A percentile compares a stretch with the other conserved stretches of the same genome.
Evolutionary conservation across 805 yeast genomes (phyloP).

Genomic region (Debaryomyces castellii): DNA sequence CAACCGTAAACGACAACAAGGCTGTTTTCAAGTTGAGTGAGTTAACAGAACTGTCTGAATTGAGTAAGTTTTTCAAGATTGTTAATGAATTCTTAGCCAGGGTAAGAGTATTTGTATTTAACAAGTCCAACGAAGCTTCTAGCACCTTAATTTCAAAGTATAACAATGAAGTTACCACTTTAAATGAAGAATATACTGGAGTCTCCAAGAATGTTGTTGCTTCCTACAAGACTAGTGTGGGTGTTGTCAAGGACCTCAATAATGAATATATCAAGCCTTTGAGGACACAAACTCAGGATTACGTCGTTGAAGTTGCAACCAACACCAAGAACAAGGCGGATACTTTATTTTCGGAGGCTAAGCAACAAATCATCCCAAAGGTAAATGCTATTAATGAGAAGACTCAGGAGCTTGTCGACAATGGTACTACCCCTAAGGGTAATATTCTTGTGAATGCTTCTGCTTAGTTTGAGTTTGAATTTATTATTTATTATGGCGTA

Average conservation of each 20-base stretch:
- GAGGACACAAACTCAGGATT: slow-evolving; percentile 37
- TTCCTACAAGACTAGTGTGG: slow-evolving; percentile 32
- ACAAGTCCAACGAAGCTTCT: slow-evolving; percentile 28
- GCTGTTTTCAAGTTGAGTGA: slow-evolving; percentile 23
- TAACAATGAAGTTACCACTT: slow-evolving; percentile 29
- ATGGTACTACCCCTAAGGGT: slow-evolving; percentile 7
- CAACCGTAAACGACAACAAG: slow-evolving; percentile 23
- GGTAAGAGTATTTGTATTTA: slow-evolving; percentile 22
- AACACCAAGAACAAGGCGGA: slow-evolving; percentile 37
- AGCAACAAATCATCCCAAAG: slow-evolving; percentile 12
- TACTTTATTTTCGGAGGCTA: slow-evolving; percentile 23
- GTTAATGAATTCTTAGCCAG: slow-evolving; percentile 17
- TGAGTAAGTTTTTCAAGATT: slow-evolving; percentile 18
- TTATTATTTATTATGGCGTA: background rate
- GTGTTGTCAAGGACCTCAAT: slow-evolving; percentile 32
- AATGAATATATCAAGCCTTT: slow-evolving; percentile 39
- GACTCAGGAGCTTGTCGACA: slow-evolving; percentile 9
- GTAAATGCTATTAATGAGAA: slow-evolving; percentile 10
- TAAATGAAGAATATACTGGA: slow-evolving; percentile 15
- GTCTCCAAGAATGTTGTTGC: slow-evolving; percentile 26
- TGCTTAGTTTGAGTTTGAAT: slow-evolving; percentile 11
- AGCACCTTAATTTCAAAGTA: slow-evolving; percentile 31
- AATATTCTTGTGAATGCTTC: slow-evolving; percentile 20
- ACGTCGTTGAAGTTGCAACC: slow-evolving; percentile 35
- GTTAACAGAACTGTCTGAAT: slow-evolving; percentile 12